These are phyloP conservation scores for Phytomonas francai DNA, from an alignment of 208 protist species.

Conservation along the genomic window DNA sequence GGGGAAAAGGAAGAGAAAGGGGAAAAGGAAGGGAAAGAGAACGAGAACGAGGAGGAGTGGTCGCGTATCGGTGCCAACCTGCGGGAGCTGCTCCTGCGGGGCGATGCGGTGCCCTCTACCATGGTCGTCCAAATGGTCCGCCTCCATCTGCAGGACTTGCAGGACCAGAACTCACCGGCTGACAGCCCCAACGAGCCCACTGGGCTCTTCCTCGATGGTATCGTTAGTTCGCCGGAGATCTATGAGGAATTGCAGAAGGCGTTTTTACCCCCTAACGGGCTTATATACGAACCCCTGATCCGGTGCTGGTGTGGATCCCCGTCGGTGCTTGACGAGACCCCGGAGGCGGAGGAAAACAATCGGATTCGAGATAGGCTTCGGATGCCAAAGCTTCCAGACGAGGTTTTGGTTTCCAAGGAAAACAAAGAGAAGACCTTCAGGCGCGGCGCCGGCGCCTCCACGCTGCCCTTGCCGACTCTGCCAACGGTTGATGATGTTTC, in stretches of 20 bases:
- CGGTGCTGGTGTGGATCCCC: not conserved
- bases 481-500: slow-evolving; percentile 46
- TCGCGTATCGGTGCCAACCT: slow-evolving; percentile 27
- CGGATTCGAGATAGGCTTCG: slow-evolving; percentile 10
- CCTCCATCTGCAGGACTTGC: slow-evolving; percentile 36
- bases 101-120: slow-evolving; percentile 29
- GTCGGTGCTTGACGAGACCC: slow-evolving; percentile 1
- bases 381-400: not conserved
- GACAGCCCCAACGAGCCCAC: slow-evolving; percentile 17
- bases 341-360: slow-evolving; percentile 8
- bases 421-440: not conserved
- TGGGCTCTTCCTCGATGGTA: slow-evolving; percentile 55
- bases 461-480: slow-evolving; percentile 64
- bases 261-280: not conserved
- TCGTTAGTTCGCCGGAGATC: slow-evolving; percentile 26
- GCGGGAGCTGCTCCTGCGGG: slow-evolving; percentile 28
- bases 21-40: slow-evolving; percentile 12
- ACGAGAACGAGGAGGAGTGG: slow-evolving; percentile 21
- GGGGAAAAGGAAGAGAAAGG: slow-evolving; percentile 9
- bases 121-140: slow-evolving; percentile 42
- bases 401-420: not conserved
- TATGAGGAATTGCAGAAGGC: slow-evolving; percentile 22
- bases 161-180: slow-evolving; percentile 8
- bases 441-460: slow-evolving; percentile 28
- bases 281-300: slow-evolving; percentile 9